phyloP scores from a whole-genome alignment of 805 yeast species.

The Saccharomycopsis fibuligera region DNA sequence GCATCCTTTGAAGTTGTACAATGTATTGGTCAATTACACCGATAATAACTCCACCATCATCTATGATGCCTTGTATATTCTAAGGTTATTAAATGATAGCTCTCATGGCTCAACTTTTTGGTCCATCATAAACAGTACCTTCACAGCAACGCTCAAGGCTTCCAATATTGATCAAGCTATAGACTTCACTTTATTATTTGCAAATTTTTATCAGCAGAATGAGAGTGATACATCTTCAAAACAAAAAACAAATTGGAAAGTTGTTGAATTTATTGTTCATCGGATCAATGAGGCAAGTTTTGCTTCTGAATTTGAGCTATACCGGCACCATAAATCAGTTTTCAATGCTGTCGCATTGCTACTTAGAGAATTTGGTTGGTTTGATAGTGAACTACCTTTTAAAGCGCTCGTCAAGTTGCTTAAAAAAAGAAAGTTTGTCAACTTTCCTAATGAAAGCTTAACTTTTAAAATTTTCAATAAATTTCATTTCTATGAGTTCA shows the following conservation, averaged over 20 bases:
- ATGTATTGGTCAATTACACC: conserved; percentile 8
- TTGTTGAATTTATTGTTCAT: conserved; percentile 5
- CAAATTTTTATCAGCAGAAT: too few species aligned
- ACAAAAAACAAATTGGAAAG: conserved; percentile 6
- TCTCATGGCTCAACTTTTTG: background rate
- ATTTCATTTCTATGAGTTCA: conserved; percentile 1
- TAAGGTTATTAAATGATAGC: background rate
- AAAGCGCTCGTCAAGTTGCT: conserved; percentile 16
- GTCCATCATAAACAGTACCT: background rate
- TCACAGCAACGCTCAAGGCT: background rate
- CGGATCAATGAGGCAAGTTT: background rate
- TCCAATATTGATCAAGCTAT: background rate
- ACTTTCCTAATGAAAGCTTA: conserved; percentile 11
- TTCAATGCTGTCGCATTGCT: conserved; percentile 3
- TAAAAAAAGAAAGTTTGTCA: conserved; percentile 19
- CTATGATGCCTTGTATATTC: conserved; percentile 9
- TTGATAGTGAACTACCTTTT: conserved; percentile 5
- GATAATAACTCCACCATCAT: conserved; percentile 9
- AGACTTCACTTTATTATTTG: background rate
- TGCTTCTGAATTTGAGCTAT: conserved; percentile 2
- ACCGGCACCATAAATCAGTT: conserved; percentile 4
- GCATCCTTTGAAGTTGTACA: conserved; percentile 12
- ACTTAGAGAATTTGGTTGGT: conserved; percentile 7
- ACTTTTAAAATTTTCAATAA: conserved; percentile 10
- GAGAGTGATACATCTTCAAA: too few species aligned